Conservation (phyloP, 1,284 basidiomycete genomes). For the Flammula alnicola region DNA sequence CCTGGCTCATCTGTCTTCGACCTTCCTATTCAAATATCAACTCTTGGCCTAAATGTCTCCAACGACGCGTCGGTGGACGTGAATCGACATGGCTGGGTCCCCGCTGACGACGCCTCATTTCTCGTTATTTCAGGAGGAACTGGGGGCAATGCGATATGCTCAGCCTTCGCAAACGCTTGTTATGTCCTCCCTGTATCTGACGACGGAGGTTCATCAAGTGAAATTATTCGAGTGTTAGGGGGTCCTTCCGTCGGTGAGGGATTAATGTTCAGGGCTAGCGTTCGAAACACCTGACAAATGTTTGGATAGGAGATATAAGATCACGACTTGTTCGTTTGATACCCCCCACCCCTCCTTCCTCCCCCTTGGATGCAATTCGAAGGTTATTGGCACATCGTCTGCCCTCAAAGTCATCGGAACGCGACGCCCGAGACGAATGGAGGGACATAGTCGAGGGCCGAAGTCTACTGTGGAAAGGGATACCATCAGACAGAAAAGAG, state of each 20-base stretch:
- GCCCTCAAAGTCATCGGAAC: constrained; percentile 68
- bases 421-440: constrained; percentile 88
- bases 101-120: constrained; percentile 42
- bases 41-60: constrained; percentile 9
- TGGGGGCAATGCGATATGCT: constrained; percentile 80
- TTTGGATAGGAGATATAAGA: constrained; percentile 72
- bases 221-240: constrained; percentile 83
- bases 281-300: neutral
- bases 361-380: constrained; percentile 73
- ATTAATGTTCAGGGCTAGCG: constrained; percentile 10
- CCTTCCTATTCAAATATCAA: constrained; percentile 53
- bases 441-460: constrained; percentile 91
- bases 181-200: constrained; percentile 86
- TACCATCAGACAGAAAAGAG: constrained; percentile 93
- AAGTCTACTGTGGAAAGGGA: constrained; percentile 84
- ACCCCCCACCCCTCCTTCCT: constrained; percentile 59
- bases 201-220: constrained; percentile 85
- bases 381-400: constrained; percentile 83
- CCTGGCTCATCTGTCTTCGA: constrained; percentile 76
- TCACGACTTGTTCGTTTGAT: constrained; percentile 84
- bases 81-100: constrained; percentile 8
- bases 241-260: constrained; percentile 77
- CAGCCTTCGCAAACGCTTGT: constrained; percentile 72
- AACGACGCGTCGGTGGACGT: constrained; percentile 10
- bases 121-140: constrained; percentile 83